phyloP scores from a whole-genome alignment of 805 yeast genomes.

The Metschnikowia colocasiae region DNA sequence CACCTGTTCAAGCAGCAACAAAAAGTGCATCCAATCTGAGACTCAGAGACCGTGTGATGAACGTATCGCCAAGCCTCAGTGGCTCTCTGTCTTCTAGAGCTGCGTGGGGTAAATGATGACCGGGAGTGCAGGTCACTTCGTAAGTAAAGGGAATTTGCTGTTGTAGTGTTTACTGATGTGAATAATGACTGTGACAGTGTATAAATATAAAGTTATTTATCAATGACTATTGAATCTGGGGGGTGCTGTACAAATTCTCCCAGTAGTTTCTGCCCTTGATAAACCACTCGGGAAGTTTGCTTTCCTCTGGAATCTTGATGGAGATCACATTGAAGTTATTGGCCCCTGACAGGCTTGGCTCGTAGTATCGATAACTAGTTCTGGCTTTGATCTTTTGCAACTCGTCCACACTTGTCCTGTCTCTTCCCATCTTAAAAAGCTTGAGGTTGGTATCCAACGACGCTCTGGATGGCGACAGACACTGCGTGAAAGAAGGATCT shows the following conservation, averaged over 20 bases:
- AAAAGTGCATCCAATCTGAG: conserved; percentile 17
- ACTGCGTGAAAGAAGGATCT: conserved; percentile 13
- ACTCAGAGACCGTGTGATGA: conserved; percentile 18
- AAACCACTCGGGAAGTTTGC: conserved; percentile 75
- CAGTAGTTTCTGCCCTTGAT: conserved; percentile 57
- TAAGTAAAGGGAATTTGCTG: not conserved
- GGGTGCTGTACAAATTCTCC: conserved; percentile 40
- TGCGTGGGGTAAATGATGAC: conserved; percentile 25
- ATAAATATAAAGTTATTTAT: not conserved
- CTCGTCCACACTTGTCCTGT: conserved; percentile 8
- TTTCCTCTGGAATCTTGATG: conserved; percentile 57
- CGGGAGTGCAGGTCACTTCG: conserved; percentile 5
- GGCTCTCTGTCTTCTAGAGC: conserved; percentile 16
- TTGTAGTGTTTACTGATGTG: not conserved
- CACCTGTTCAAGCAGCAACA: conserved; percentile 4
- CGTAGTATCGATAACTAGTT: conserved; percentile 39
- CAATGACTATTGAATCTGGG: not conserved
- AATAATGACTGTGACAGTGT: not conserved
- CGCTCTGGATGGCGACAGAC: conserved; percentile 13
- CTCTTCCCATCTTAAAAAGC: conserved; percentile 12
- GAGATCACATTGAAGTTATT: conserved; percentile 39
- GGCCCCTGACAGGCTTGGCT: conserved; percentile 33
- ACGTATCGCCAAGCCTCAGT: conserved; percentile 6
- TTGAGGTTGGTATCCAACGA: conserved; percentile 16
- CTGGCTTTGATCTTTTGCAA: conserved; percentile 19